These are phyloP conservation scores for Aspergillus sp. DNA, from an alignment of 2,329 filamentous ascomycete genomes.

Conservation along the genomic window DNA sequence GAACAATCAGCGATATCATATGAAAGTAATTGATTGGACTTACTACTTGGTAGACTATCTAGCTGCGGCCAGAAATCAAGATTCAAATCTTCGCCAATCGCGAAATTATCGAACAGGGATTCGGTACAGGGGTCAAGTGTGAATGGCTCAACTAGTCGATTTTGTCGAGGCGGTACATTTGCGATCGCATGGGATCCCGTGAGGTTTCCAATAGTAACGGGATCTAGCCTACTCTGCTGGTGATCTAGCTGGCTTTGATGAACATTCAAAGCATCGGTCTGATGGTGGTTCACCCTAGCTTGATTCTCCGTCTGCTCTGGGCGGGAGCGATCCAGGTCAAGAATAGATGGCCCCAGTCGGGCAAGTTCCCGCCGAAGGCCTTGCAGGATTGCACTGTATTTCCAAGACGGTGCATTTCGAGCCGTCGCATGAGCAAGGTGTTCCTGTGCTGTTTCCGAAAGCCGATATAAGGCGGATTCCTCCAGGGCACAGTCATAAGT, in stretches of 20 bases:
- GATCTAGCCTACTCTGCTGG: too few relatives aligned
- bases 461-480: constrained; percentile 13
- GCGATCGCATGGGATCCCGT: not conserved
- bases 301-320: too few relatives aligned
- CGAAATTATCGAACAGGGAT: constrained; percentile 20
- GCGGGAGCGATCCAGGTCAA: too few relatives aligned
- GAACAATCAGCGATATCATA: not conserved
- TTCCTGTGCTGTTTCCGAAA: constrained; percentile 16
- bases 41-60: constrained; percentile 27
- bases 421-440: constrained; percentile 19
- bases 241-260: too few relatives aligned
- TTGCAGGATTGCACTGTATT: constrained; percentile 19
- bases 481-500: constrained; percentile 2
- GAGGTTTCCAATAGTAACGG: not conserved
- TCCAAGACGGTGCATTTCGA: constrained; percentile 21
- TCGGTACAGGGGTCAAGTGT: constrained; percentile 15
- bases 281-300: too few relatives aligned
- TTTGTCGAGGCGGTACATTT: not conserved
- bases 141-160: not conserved
- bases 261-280: too few relatives aligned
- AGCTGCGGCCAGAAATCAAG: constrained; percentile 29
- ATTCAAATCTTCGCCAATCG: constrained; percentile 18
- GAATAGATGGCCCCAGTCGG: not conserved
- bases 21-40: not conserved
- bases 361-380: constrained; percentile 19